Base-by-base conservation (phyloP, 2,329 filamentous ascomycete genomes). In the Botryosphaeria dothidea region DNA sequence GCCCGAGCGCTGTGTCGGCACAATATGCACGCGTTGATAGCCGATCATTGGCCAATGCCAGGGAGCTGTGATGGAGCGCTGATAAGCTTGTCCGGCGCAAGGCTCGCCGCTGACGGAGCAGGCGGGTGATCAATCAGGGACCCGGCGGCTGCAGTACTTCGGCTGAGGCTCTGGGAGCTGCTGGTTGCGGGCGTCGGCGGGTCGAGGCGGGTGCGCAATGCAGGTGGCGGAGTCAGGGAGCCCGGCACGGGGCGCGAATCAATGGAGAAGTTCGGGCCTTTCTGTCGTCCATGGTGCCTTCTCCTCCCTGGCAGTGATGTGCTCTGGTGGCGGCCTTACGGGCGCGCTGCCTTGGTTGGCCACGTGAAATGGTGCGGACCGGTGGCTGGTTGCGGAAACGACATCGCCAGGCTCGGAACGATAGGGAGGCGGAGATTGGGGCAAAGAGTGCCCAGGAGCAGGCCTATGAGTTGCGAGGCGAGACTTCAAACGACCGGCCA, bases 1-100 rank as follows among this genome's bases (percentile, higher is more conserved):
- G 56, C 56, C 43, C 56, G 56, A 60, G 56, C 38, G 38, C 31
- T 36, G 56, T 31, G 31, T 45, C 56, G 38, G 56, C 56, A 46
- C 43, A 46, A 7, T n/a, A 3, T 31, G 38, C 38, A 19, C 56
- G 56, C 19, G 38, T 19, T 45, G 54, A 60, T 60, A 46, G 56
- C 38, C 56, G 56, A 48, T 60, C 56, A 60, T 23, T 60, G 56
- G 56, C 56, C 56, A 60, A 60, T 60, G 56, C 54, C 36, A 15
- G 54, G 8, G 15, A 21, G 23, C 13, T 36, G 17, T 43, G 36
- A 57, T 45, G 54, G 54, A 29, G 54, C 3, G 23, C 23, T 57
- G 54, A 57, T 57, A 57, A 57, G 54, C 54, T 45, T 29, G 54
- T 29, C 54, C 54, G 9, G 36, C 13, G 54, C 15, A 21, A 45